Evolutionary conservation across 805 yeast genomes (phyloP), one percentile per base, ranked within the genome.

Genomic region (Myxozyma vanderwaltii): DNA sequence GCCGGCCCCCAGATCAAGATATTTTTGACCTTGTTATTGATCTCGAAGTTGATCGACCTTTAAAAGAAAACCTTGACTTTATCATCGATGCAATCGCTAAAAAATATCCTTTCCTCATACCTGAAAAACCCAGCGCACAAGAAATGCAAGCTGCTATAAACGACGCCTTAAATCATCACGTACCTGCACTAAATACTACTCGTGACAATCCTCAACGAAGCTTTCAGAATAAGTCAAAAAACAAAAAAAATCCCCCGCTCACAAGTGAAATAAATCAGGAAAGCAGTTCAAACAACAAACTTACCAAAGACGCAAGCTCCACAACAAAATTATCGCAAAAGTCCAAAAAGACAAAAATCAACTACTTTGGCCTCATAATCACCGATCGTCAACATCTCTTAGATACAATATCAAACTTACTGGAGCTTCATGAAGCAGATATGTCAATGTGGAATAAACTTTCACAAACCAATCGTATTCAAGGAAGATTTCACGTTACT

Each of bases 21-120:
- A 64, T 70, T 38, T 92, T 91, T 75, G 92, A 89, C 70, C 60
- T 75, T 12, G 76, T 89, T 1, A 82, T 94, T 23, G 75, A 86
- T 55, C 72, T 94, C 53, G 74, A 78, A 3, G 81, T 83, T 1
- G 63, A 71, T 1, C 72, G 79, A 23, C 80, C 87, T 0, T 79
- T 88, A 0, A 68, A 81, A 38, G 58, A 63, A 0, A 88, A 87
- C 68, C 78, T 85, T 2, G 74, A 72, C 58, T 62, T 58, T 0
- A 74, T 88, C 1, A 68, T 85, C 0, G 43, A 62, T 0, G 61
- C 68, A 3, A 58, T 89, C 35, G 63, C 74, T 15, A 54, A 70
- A 12, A 60, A 71, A 39, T 85, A 79, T 62, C 82, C 84, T 0
- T 74, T 75, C 1, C 63, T 86, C 29, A 67, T 80, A 4, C 71